These are phyloP conservation scores for Coemansia sp. DNA, from an alignment of 192 early-diverging fungal genomes.

Conservation along the genomic window DNA sequence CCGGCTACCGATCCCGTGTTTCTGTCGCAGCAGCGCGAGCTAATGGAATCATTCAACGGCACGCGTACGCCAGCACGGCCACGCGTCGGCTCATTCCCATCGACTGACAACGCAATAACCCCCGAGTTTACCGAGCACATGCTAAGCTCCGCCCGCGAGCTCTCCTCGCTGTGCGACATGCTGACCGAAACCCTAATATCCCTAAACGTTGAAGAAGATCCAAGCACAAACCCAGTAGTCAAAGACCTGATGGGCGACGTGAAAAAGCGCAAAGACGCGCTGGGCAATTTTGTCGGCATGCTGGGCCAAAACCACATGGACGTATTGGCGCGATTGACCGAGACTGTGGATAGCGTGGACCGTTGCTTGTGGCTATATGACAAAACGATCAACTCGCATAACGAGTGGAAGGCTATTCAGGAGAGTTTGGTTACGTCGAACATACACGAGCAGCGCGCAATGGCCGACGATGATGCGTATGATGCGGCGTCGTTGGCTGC, in stretches of 20 bases:
- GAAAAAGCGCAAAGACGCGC: slow-evolving; percentile 29
- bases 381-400: slow-evolving; percentile 41
- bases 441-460: not conserved
- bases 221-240: slow-evolving; percentile 30
- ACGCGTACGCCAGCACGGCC: not conserved
- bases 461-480: not conserved
- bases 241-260: slow-evolving; percentile 33
- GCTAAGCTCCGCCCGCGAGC: slow-evolving; percentile 28
- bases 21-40: slow-evolving; percentile 34
- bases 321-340: slow-evolving; percentile 22
- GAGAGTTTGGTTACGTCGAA: slow-evolving; percentile 31
- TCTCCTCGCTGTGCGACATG: slow-evolving; percentile 41
- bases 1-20: slow-evolving; percentile 20
- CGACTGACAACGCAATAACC: slow-evolving; percentile 13
- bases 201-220: slow-evolving; percentile 44
- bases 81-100: not conserved
- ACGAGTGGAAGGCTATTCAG: slow-evolving; percentile 50
- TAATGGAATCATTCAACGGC: slow-evolving; percentile 16
- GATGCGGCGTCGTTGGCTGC: slow-evolving; percentile 6
- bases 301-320: slow-evolving; percentile 21
- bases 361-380: slow-evolving; percentile 40
- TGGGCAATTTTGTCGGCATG: slow-evolving; percentile 44
- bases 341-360: slow-evolving; percentile 20
- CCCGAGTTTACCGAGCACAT: slow-evolving; percentile 47
- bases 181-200: slow-evolving; percentile 44